phyloP scores from a whole-genome alignment of 768 basidiomycete species.

The Pulveroboletus sp. region DNA sequence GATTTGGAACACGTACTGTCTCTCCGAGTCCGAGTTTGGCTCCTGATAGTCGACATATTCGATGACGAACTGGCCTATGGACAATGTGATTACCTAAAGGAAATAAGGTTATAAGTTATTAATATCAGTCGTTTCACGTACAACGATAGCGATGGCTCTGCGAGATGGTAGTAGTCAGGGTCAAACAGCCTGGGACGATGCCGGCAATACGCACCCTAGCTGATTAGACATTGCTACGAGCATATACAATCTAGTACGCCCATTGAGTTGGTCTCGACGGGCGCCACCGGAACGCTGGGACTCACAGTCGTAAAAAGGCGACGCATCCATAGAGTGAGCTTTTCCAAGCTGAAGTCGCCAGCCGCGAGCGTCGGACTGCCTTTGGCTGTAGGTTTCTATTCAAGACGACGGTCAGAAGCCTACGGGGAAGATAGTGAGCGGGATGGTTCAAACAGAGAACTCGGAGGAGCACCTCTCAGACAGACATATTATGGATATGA shows the following conservation, averaged over 20 bases:
- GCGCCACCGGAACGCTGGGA: background rate
- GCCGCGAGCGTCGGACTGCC: slow-evolving; percentile 38
- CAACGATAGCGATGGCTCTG: slow-evolving; percentile 26
- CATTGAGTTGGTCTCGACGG: slow-evolving; percentile 1
- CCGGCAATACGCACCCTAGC: slow-evolving; percentile 48
- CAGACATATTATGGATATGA: slow-evolving; percentile 49
- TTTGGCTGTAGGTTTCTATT: slow-evolving; percentile 50
- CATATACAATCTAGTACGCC: slow-evolving; percentile 64
- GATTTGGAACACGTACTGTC: slow-evolving; percentile 17
- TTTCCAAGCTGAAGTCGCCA: slow-evolving; percentile 51
- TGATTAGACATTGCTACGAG: slow-evolving; percentile 71
- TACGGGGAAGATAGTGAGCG: slow-evolving; percentile 21
- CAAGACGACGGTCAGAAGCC: slow-evolving; percentile 48
- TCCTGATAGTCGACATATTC: slow-evolving; percentile 32
- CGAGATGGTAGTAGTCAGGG: slow-evolving; percentile 7
- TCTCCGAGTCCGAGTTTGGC: slow-evolving; percentile 9
- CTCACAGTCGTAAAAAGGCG: slow-evolving; percentile 64
- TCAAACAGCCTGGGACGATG: background rate
- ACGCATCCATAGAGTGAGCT: slow-evolving; percentile 53
- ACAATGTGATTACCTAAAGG: slow-evolving; percentile 52
- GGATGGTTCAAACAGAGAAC: background rate
- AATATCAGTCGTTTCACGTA: no score
- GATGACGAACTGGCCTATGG: slow-evolving; percentile 56
- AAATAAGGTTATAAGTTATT: background rate
- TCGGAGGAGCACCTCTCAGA: slow-evolving; percentile 52